Evolutionary conservation across 1,284 basidiomycete genomes (phyloP), one percentile per base, ranked within the genome.

Genomic region (Trametes versicolor): DNA sequence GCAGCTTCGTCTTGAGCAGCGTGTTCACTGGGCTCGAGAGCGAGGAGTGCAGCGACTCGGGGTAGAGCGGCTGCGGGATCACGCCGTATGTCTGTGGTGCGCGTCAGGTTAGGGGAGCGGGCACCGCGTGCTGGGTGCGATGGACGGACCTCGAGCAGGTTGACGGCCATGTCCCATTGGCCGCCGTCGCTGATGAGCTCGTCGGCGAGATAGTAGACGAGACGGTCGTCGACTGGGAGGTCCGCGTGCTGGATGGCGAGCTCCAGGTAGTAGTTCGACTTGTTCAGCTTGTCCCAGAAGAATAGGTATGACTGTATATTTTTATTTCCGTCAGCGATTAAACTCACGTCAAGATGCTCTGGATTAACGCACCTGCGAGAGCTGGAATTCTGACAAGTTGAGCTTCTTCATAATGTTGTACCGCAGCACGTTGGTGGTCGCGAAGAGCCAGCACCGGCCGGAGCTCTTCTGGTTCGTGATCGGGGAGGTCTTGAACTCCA

Each of bases 231-330:
- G 52, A 97, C 80, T 0, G 93, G 90, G 62, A 90, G 85, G 70
- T 95, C 90, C 0, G 89, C 89, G 51, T 94, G 86, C 78, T 97
- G 85, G 70, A 99, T 93, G 63, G 92, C 88, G 53, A 90, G 81
- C 80, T 99, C 97, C 27, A 99, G 88, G 78, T 94, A 98, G 81
- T 94, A 97, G 82, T 99, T 98, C 60, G 91, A 85, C 80, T 98
- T 98, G 83, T 98, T 96, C 57, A 98, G 85, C 80, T 97, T 97
- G 80, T 97, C 95, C 83, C 91, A 97, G 84, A 97, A 96, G 85
- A 94, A 96, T 21, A 96, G 83, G 79, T 97, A 97, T 5, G 88
- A 88, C 90, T 94, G 58, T 61, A 45, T 19, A 17, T 17, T 8
- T 27, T 13, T 21, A 7, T 7, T 36, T 19, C 48, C 9, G 17